Percentiles rank a stretch among this genome's conserved stretches.
phyloP scores from a whole-genome alignment of 2,329 filamentous ascomycete species.

The Alternaria atra region DNA sequence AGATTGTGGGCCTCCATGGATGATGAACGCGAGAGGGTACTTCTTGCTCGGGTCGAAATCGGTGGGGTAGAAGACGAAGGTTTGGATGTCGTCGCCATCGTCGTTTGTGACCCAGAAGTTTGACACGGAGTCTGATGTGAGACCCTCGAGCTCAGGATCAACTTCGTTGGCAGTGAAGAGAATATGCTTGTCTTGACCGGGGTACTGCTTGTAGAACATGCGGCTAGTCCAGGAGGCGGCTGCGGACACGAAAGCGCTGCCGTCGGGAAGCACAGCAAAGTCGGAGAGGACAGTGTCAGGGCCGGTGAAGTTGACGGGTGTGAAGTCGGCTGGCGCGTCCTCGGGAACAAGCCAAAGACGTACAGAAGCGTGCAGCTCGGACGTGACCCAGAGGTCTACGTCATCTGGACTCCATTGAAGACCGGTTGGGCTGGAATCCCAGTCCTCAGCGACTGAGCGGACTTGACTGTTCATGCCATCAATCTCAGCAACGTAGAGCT shows the following conservation, averaged over 20 bases:
- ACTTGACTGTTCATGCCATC: slow-evolving; percentile 40
- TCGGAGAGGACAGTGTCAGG: slow-evolving; percentile 46
- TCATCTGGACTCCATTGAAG: slow-evolving; percentile 44
- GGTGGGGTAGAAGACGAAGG: slow-evolving; percentile 70
- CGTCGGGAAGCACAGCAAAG: slow-evolving; percentile 67
- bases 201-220: slow-evolving; percentile 43
- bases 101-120: slow-evolving; percentile 77
- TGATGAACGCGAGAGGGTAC: slow-evolving; percentile 79
- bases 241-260: slow-evolving; percentile 58
- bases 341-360: slow-evolving; percentile 69
- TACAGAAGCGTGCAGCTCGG: slow-evolving; percentile 42
- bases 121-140: slow-evolving; percentile 68
- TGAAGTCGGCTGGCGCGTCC: slow-evolving; percentile 61
- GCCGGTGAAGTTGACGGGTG: slow-evolving; percentile 55
- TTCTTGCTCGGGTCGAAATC: slow-evolving; percentile 74
- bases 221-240: slow-evolving; percentile 44
- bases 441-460: slow-evolving; percentile 42
- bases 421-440: slow-evolving; percentile 45
- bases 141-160: slow-evolving; percentile 70
- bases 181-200: slow-evolving; percentile 45
- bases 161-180: slow-evolving; percentile 71
- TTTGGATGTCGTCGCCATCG: slow-evolving; percentile 66
- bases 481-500: slow-evolving; percentile 52
- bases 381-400: slow-evolving; percentile 43
- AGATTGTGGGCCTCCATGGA: slow-evolving; percentile 84